Evolutionary conservation across 129 eudicot genomes (phyloP).

Genomic region (Flaveria trinervia): DNA sequence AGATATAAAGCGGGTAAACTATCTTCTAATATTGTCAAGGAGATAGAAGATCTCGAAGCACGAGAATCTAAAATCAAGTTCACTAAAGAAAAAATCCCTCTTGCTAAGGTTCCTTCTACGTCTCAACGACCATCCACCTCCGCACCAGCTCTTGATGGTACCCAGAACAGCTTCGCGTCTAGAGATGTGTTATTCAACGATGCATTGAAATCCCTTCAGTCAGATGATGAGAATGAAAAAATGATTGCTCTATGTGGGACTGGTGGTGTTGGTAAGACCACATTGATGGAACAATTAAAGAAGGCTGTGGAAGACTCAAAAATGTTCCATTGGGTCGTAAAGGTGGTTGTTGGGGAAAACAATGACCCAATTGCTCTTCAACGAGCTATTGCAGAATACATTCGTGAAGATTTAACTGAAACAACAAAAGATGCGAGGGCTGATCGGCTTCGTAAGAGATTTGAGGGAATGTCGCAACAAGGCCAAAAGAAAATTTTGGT

Average conservation of each 20-base stretch:
- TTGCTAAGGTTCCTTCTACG: too few relatives aligned
- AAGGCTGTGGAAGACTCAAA: not conserved
- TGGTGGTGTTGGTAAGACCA: conserved; percentile 25
- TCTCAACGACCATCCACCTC: too few relatives aligned
- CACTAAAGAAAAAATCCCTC: too few relatives aligned
- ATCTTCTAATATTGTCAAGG: too few relatives aligned
- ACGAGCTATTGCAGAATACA: not conserved
- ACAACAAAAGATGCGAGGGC: conserved; percentile 18
- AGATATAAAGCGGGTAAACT: too few relatives aligned
- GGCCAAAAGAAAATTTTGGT: conserved; percentile 1
- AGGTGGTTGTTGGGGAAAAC: conserved; percentile 19
- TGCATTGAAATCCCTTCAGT: not conserved
- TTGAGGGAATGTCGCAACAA: not conserved
- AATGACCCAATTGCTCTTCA: not conserved
- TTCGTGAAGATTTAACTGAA: not conserved
- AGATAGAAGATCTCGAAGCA: too few relatives aligned
- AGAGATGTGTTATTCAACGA: not conserved
- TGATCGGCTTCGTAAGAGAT: not conserved
- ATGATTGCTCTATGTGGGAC: conserved; percentile 21
- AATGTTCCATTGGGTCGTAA: conserved; percentile 11
- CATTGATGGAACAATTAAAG: conserved; percentile 18
- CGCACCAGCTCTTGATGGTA: not conserved
- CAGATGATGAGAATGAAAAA: not conserved
- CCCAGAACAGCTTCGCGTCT: not conserved
- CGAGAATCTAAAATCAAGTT: too few relatives aligned